A percentile compares a stretch with the other conserved stretches of the same genome.
Conservation (phyloP, 768 basidiomycete genomes). For the Pleurotus tuoliensis region DNA sequence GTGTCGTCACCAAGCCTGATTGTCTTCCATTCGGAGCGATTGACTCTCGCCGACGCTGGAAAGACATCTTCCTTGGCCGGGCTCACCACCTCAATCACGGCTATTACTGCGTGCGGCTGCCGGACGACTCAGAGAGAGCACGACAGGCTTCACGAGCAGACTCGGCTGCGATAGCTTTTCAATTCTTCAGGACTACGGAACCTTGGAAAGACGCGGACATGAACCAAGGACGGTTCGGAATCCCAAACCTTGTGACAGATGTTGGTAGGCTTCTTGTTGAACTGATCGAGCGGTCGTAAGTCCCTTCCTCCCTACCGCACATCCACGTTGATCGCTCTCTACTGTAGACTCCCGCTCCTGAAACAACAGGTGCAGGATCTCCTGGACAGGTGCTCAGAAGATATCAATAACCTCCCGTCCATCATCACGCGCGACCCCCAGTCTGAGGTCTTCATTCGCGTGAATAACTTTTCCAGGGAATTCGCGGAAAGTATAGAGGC, state of each 20-base stretch:
- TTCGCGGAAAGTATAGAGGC: slow-evolving; percentile 24
- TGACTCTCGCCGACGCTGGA: slow-evolving; percentile 40
- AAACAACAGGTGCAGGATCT: slow-evolving; percentile 33
- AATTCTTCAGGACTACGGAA: slow-evolving; percentile 42
- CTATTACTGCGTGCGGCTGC: slow-evolving; percentile 65
- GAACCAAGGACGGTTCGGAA: slow-evolving; percentile 46
- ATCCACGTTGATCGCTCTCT: neutral
- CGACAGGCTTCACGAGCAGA: slow-evolving; percentile 30
- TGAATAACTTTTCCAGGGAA: slow-evolving; percentile 38
- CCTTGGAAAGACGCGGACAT: slow-evolving; percentile 53
- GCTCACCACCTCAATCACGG: slow-evolving; percentile 45
- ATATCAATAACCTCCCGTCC: slow-evolving; percentile 37
- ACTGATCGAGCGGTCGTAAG: slow-evolving; percentile 53
- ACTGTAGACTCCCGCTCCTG: slow-evolving; percentile 44
- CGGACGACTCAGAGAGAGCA: slow-evolving; percentile 52
- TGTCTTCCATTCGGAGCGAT: slow-evolving; percentile 39
- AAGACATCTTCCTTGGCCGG: slow-evolving; percentile 46
- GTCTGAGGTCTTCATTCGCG: slow-evolving; percentile 39
- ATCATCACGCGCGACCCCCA: slow-evolving; percentile 33
- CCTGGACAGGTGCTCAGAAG: slow-evolving; percentile 27
- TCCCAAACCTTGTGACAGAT: slow-evolving; percentile 46
- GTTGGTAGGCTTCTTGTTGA: slow-evolving; percentile 49
- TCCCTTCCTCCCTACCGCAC: neutral
- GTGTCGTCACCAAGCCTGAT: slow-evolving; percentile 72
- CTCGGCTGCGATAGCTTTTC: slow-evolving; percentile 29